phyloP scores from a whole-genome alignment of 2,329 filamentous ascomycete genomes.

The Neocatenulostroma microsporum region DNA sequence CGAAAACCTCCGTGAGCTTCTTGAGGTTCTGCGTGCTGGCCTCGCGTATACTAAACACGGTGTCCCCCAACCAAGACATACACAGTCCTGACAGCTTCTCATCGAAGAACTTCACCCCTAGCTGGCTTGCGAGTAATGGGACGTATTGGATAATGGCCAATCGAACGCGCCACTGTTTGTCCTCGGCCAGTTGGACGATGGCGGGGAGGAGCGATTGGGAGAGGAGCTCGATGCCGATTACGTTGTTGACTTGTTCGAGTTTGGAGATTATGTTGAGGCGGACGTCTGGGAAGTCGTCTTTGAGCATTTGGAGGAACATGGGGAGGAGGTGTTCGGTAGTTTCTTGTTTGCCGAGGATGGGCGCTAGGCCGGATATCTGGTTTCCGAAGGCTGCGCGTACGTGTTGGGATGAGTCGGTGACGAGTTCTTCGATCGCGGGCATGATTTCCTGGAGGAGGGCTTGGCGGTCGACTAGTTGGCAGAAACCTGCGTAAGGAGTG shows the following conservation, averaged over 20 bases:
- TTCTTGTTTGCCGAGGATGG: constrained; percentile 97
- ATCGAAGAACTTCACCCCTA: constrained; percentile 96
- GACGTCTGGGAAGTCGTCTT: constrained; percentile 97
- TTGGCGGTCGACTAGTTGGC: constrained; percentile 74
- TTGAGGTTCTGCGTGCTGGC: constrained; percentile 95
- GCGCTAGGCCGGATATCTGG: constrained; percentile 92
- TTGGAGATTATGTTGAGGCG: constrained; percentile 99
- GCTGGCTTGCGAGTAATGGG: constrained; percentile 85
- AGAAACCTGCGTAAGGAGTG: constrained; percentile 69
- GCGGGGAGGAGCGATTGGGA: constrained; percentile 94
- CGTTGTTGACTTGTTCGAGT: constrained; percentile 94
- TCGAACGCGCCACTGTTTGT: constrained; percentile 98
- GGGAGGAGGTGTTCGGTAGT: constrained; percentile 94
- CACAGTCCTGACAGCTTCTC: constrained; percentile 92
- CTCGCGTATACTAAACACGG: constrained; percentile 96
- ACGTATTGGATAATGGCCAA: constrained; percentile 99
- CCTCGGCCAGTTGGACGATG: constrained; percentile 93
- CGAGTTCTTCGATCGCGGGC: constrained; percentile 90
- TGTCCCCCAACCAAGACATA: constrained; percentile 98
- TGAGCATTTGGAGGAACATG: constrained; percentile 99
- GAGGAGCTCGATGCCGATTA: constrained; percentile 94
- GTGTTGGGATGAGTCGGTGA: constrained; percentile 93
- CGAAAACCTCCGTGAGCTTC: constrained; percentile 97
- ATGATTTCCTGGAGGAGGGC: constrained; percentile 93
- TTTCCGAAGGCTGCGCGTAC: constrained; percentile 91